Evolutionary conservation across 1,139 yeast genomes (phyloP).

Genomic region (Debaryomycetaceae sp.): DNA sequence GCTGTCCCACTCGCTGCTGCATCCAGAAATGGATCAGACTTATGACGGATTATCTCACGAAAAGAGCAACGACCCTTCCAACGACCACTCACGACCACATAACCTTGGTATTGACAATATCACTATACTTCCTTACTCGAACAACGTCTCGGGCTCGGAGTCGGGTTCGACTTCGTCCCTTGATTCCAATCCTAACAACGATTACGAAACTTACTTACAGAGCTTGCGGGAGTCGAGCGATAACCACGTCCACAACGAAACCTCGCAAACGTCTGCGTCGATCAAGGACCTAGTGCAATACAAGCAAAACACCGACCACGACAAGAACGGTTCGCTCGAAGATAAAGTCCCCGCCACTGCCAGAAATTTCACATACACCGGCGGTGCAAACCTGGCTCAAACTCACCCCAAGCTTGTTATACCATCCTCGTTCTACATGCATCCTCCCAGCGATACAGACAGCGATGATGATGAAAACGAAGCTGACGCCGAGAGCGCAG

Average conservation of each 20-base stretch:
- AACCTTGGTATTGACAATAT: constrained; percentile 8
- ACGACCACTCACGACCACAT: neutral
- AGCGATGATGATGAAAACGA: constrained; percentile 17
- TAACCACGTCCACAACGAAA: constrained; percentile 5
- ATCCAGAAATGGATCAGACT: neutral
- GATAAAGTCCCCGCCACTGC: neutral
- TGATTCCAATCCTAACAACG: constrained; percentile 6
- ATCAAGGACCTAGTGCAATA: neutral
- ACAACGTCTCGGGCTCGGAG: constrained; percentile 3
- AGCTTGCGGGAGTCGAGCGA: constrained; percentile 9
- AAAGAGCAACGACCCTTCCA: neutral
- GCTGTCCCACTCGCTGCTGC: neutral
- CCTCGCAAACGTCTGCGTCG: constrained; percentile 13
- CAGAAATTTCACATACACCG: neutral
- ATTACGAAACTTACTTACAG: constrained; percentile 19
- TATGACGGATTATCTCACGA: neutral
- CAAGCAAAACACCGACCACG: neutral
- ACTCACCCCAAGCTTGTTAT: constrained; percentile 15
- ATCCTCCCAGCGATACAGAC: constrained; percentile 41
- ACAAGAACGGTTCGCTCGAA: neutral
- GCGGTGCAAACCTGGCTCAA: neutral
- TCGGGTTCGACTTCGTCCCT: constrained; percentile 2
- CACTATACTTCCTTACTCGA: constrained; percentile 21
- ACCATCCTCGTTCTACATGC: constrained; percentile 38
- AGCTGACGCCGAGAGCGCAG: constrained; percentile 6